Percentiles rank a stretch among this genome's conserved stretches.
Conservation (phyloP, 805 yeast genomes). For the Candida pini region DNA sequence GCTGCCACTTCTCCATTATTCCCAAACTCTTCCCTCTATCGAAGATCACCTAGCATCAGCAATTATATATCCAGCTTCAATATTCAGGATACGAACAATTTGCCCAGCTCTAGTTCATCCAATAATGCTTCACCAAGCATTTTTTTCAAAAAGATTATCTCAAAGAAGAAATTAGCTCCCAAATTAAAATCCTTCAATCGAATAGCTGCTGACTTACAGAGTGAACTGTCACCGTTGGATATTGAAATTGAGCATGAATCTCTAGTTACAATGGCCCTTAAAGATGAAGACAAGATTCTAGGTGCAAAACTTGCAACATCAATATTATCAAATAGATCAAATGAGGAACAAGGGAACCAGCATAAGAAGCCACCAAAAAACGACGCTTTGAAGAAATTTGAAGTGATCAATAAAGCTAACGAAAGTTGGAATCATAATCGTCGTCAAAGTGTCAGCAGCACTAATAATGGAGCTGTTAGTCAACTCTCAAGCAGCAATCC, state of each 20-base stretch:
- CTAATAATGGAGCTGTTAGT: slow-evolving; percentile 3
- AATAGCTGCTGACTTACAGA: slow-evolving; percentile 28
- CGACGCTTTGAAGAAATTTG: slow-evolving; percentile 26
- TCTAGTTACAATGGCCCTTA: slow-evolving; percentile 26
- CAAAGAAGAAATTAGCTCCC: slow-evolving; percentile 26
- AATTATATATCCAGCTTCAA: not conserved
- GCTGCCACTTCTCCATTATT: not conserved
- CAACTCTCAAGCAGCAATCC: no score
- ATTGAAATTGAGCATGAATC: slow-evolving; percentile 32
- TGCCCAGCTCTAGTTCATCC: slow-evolving; percentile 1
- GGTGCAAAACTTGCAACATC: slow-evolving; percentile 10
- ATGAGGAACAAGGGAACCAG: slow-evolving; percentile 1
- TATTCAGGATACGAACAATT: not conserved
- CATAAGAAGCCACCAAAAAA: slow-evolving; percentile 7
- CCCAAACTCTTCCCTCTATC: no score
- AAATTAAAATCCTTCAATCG: slow-evolving; percentile 31
- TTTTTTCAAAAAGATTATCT: slow-evolving; percentile 27
- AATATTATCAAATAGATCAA: slow-evolving; percentile 4
- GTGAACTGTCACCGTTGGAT: slow-evolving; percentile 30
- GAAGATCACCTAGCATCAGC: slow-evolving; percentile 3
- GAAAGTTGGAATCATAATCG: slow-evolving; percentile 30
- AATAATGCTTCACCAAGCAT: slow-evolving; percentile 12
- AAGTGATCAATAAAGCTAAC: slow-evolving; percentile 31
- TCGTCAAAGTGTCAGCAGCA: slow-evolving; percentile 5
- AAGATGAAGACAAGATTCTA: slow-evolving; percentile 24